Evolutionary conservation across 2,329 filamentous ascomycete species (phyloP).

Genomic region (Daldinia sp.): DNA sequence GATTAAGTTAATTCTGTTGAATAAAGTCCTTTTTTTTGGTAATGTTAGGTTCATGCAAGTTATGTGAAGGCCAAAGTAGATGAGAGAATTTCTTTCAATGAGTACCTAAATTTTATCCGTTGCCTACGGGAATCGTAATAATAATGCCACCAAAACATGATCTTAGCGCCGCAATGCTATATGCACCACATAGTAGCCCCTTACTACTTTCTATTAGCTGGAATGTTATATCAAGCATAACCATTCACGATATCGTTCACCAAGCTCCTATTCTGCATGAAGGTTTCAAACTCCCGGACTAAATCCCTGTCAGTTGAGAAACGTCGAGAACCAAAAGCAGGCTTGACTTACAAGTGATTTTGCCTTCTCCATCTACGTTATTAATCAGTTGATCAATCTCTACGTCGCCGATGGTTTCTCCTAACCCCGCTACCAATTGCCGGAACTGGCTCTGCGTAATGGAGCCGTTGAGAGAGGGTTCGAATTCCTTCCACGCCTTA

Average conservation of each 20-base stretch:
- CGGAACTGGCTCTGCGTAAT: constrained; percentile 48
- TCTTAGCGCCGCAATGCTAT: background rate
- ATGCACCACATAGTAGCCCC: background rate
- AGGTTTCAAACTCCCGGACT: constrained; percentile 49
- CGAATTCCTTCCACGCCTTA: constrained; percentile 49
- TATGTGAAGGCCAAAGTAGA: background rate
- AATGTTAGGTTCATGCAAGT: background rate
- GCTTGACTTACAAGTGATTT: constrained; percentile 48
- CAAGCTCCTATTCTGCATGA: constrained; percentile 46
- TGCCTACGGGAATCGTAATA: background rate
- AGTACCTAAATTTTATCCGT: background rate
- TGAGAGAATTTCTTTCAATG: background rate
- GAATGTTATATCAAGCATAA: constrained; percentile 10
- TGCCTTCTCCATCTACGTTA: constrained; percentile 48
- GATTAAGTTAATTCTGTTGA: background rate
- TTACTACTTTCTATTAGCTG: background rate
- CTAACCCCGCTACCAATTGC: constrained; percentile 46
- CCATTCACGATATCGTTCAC: constrained; percentile 43
- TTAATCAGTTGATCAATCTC: constrained; percentile 49
- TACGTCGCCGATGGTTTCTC: constrained; percentile 46
- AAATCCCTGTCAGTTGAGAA: constrained; percentile 1
- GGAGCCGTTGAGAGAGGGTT: constrained; percentile 47
- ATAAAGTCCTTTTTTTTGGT: background rate
- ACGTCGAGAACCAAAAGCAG: background rate
- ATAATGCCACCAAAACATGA: background rate